Evolutionary conservation across 148 eudicot genomes (phyloP).

Genomic region (Vaccinium myrtillus): DNA sequence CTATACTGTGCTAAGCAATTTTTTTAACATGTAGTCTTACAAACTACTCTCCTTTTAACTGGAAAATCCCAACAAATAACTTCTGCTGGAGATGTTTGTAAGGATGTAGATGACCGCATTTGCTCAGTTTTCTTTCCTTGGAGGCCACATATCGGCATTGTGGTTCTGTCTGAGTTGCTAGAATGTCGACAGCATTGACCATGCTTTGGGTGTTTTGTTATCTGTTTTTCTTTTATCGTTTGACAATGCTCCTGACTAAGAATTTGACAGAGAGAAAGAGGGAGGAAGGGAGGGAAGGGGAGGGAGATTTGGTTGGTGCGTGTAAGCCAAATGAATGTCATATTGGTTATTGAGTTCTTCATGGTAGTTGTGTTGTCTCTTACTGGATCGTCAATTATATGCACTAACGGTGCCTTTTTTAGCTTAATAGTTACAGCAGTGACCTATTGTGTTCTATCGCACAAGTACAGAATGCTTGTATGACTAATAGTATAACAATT

Average conservation of each 20-base stretch:
- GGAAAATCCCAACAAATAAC: neutral
- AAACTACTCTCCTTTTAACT: neutral
- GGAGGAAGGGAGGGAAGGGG: neutral
- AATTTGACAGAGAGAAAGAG: neutral
- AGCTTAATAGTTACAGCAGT: neutral
- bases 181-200: neutral
- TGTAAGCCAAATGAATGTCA: neutral
- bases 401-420: neutral
- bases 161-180: neutral
- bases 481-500: neutral
- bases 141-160: slow-evolving; percentile 1
- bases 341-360: neutral
- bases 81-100: neutral
- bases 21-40: neutral
- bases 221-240: neutral
- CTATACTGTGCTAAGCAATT: neutral
- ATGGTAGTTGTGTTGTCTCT: neutral
- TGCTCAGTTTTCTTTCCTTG: neutral
- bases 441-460: too few species aligned
- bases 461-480: neutral
- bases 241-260: neutral
- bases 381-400: neutral
- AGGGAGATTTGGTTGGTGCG: neutral
- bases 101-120: neutral
- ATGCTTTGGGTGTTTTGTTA: neutral